Conservation (phyloP, 805 yeast genomes). For the Wickerhamiella siamensis region DNA sequence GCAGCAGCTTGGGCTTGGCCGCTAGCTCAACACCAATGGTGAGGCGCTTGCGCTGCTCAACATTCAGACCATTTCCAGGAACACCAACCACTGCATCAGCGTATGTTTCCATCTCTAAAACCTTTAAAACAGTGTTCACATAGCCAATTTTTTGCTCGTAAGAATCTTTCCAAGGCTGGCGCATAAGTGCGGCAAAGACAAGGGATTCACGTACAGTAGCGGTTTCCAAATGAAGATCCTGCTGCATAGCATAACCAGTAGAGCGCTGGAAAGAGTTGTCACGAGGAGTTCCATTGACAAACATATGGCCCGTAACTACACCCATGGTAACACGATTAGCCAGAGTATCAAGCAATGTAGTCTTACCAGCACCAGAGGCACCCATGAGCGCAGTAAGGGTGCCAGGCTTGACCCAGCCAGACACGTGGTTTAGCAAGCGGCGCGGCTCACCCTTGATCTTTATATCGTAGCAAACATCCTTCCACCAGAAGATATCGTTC, state of each 20-base stretch:
- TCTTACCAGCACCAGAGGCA: constrained; percentile 78
- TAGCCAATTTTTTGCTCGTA: constrained; percentile 46
- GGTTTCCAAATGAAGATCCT: constrained; percentile 56
- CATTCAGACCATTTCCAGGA: constrained; percentile 57
- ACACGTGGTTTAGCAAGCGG: constrained; percentile 33
- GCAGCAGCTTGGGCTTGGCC: constrained; percentile 48
- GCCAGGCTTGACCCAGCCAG: constrained; percentile 71
- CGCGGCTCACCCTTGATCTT: constrained; percentile 30
- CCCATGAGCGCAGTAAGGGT: constrained; percentile 75
- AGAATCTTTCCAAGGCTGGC: constrained; percentile 50
- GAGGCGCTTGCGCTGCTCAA: constrained; percentile 51
- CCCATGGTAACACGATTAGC: constrained; percentile 61
- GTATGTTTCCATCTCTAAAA: constrained; percentile 54
- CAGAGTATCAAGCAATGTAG: constrained; percentile 58
- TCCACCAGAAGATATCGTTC: constrained; percentile 47
- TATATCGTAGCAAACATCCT: constrained; percentile 42
- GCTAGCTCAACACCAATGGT: constrained; percentile 62
- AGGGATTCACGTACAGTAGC: constrained; percentile 68
- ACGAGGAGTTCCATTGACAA: constrained; percentile 53
- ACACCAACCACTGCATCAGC: constrained; percentile 69
- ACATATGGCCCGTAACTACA: constrained; percentile 53
- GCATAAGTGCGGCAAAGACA: constrained; percentile 52
- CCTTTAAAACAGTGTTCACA: constrained; percentile 51
- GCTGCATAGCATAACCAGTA: constrained; percentile 73
- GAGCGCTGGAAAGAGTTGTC: constrained; percentile 58